Percentiles rank a stretch among this genome's conserved stretches.
Conservation (phyloP, 1,284 basidiomycete species). For the Ustilago lituana region DNA sequence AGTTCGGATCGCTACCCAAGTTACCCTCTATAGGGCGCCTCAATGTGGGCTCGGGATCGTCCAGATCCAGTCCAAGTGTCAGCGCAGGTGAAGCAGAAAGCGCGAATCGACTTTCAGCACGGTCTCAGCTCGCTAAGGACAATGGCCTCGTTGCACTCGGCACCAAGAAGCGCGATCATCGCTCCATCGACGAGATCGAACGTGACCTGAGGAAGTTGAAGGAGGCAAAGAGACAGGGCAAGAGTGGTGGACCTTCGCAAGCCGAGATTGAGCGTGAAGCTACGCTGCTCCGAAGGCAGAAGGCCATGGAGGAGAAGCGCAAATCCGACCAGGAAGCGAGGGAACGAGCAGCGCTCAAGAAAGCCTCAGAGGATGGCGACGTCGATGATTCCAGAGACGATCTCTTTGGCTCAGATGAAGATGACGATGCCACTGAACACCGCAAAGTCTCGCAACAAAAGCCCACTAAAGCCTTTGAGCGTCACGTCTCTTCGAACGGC, state of each 20-base stretch:
- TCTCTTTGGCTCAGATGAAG: conserved; percentile 39
- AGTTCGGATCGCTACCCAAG: conserved; percentile 38
- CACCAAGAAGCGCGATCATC: conserved; percentile 45
- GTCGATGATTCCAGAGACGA: conserved; percentile 20
- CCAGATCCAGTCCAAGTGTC: conserved; percentile 16
- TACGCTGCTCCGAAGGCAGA: conserved; percentile 37
- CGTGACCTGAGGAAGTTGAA: conserved; percentile 43
- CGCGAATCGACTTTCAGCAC: conserved; percentile 4
- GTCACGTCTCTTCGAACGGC: background rate
- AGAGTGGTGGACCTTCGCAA: conserved; percentile 15
- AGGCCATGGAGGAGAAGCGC: conserved; percentile 50
- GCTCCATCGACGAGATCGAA: conserved; percentile 57
- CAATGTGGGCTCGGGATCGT: conserved; percentile 7
- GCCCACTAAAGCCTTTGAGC: background rate
- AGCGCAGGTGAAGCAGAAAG: conserved; percentile 14
- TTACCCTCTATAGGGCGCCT: conserved; percentile 16
- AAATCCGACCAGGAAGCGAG: conserved; percentile 26
- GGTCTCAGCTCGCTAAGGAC: conserved; percentile 13
- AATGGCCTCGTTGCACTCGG: conserved; percentile 47
- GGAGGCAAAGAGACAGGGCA: conserved; percentile 21
- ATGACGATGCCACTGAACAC: background rate
- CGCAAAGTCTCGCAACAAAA: conserved; percentile 3
- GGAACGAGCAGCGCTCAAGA: conserved; percentile 17
- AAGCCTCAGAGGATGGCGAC: conserved; percentile 7
- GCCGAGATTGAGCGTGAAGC: conserved; percentile 37